phyloP scores from a whole-genome alignment of 371 early-diverging fungal species.

The Lichtheimia ornata region DNA sequence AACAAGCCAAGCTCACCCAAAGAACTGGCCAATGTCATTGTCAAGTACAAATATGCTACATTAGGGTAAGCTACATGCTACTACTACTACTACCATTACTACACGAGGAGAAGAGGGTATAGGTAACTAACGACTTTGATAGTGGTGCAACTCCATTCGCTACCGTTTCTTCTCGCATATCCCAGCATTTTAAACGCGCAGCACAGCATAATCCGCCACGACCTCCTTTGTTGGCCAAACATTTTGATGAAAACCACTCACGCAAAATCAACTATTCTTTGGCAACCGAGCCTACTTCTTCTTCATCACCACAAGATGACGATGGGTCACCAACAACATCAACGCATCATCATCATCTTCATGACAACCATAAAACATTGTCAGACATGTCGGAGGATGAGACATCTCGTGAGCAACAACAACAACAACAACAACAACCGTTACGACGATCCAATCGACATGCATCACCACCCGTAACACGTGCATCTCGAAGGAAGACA shows the following conservation, averaged over 20 bases:
- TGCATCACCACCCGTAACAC: constrained; percentile 3
- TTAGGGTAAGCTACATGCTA: constrained; percentile 72
- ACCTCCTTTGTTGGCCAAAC: constrained; percentile 70
- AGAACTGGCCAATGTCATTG: constrained; percentile 76
- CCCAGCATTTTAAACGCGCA: constrained; percentile 82
- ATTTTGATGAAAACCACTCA: constrained; percentile 72
- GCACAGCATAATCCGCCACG: constrained; percentile 78
- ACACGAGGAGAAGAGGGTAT: no score
- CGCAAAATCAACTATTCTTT: constrained; percentile 81
- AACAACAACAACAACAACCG: not conserved
- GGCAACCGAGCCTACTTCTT: constrained; percentile 40
- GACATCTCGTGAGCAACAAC: not conserved
- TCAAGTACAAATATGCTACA: constrained; percentile 73
- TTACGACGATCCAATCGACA: constrained; percentile 10
- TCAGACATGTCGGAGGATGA: no score
- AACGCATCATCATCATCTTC: no score
- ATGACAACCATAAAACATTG: constrained; percentile 6
- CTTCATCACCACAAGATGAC: not conserved
- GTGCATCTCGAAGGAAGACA: constrained; percentile 3
- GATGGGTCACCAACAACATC: constrained; percentile 2
- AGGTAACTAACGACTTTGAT: not conserved
- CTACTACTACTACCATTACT: no score
- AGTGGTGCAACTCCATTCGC: constrained; percentile 85
- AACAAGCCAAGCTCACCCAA: constrained; percentile 83
- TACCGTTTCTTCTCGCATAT: constrained; percentile 85